Evolutionary conservation across 176 grass and related monocot genomes (phyloP), one percentile per base, ranked within the genome.

Genomic region (Carex parvula): DNA sequence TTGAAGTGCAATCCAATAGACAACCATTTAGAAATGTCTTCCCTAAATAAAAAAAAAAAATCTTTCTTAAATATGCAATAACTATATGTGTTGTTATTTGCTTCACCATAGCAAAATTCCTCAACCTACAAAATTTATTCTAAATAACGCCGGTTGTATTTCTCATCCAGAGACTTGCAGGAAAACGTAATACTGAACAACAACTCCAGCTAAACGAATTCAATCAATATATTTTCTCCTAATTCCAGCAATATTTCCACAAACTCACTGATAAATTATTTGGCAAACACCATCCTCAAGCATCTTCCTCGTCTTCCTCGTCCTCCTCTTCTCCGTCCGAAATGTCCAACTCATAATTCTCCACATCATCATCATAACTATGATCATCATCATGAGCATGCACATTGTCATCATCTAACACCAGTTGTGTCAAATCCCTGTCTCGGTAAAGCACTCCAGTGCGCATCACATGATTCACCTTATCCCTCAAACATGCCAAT

Each of bases 391-490:
- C 26, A n/a, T 71, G 68, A 85, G 29, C 60, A 57, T 87, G 83
- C 30, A 80, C 80, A 3, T 33, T 84, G 35, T 94, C 90, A 26
- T 91, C 92, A n/a, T 94, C 92, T 10, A 94, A 54, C 32, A 91
- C 90, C 57, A 97, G 84, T 60, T 91, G 91, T 13, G 90, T 89
- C 87, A 87, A 62, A 55, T 90, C 92, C 82, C 91, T 97, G 2
- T 92, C 92, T 0, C 90, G 66, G 79, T 86, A 97, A 80, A 97
- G n/a, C 4, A 94, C 79, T 6, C 92, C 90, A 22, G 95, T 97
- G 44, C 90, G 88, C 95, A 97, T 97, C 42, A 97, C 95, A 82
- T 94, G 92, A 35, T 90, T 64, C 84, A 92, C 91, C 79, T 97
- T 97, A 60, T 94, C 89, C 62, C 95, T 92, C 86, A 97, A 60